Evolutionary conservation across 768 basidiomycete species (phyloP).

Genomic region (Rhodosporidiobolus odoratus): DNA sequence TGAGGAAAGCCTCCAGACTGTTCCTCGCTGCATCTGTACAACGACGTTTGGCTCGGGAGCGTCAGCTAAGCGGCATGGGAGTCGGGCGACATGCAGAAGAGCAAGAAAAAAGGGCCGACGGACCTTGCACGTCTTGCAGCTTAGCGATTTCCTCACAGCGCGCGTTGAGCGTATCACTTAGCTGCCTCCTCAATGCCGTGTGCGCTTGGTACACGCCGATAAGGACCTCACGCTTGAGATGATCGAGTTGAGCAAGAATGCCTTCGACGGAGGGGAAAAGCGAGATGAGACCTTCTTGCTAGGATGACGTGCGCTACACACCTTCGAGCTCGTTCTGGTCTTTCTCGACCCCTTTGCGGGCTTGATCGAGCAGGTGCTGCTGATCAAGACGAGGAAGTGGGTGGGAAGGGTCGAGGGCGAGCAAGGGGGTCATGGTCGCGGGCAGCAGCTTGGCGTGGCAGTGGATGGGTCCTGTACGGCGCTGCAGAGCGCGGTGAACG

Average conservation of each 20-base stretch:
- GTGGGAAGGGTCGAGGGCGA: not conserved
- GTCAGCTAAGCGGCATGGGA: not conserved
- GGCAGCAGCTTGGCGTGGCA: not conserved
- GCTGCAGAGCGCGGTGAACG: too few relatives aligned
- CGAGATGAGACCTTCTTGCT: not conserved
- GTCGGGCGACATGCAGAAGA: not conserved
- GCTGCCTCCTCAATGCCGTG: not conserved
- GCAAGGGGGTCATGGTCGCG: not conserved
- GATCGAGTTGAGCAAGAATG: not conserved
- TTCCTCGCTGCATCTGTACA: not conserved
- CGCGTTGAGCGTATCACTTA: not conserved
- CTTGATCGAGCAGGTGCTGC: too few relatives aligned
- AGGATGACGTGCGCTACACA: not conserved
- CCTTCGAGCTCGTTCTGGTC: conserved; percentile 4
- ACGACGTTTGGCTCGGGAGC: too few relatives aligned
- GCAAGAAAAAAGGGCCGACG: not conserved
- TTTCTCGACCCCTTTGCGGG: not conserved
- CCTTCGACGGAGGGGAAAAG: not conserved
- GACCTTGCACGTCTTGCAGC: not conserved
- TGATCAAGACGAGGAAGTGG: not conserved
- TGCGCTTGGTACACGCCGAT: not conserved
- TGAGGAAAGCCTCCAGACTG: conserved; percentile 6
- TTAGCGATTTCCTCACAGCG: not conserved
- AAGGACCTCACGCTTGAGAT: not conserved
- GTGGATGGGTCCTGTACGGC: not conserved